Base-by-base conservation (phyloP, 2,329 filamentous ascomycete species). In the Thelonectria discophora region DNA sequence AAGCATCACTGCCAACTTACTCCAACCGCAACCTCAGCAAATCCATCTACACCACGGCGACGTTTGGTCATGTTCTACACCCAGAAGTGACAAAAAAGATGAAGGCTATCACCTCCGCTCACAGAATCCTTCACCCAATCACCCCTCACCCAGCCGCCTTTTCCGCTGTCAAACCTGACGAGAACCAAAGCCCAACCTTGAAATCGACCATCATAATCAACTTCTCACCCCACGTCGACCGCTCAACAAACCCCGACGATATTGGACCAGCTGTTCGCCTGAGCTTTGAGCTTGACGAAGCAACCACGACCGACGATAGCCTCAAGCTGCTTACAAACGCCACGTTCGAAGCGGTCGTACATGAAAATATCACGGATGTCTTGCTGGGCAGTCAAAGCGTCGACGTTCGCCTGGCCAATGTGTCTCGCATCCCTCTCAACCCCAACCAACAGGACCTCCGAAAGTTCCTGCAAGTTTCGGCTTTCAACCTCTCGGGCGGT, bases 31-130 rank as follows among this genome's bases (percentile, higher is more conserved):
- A 50, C 18, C 8, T 5, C 24, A 55, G 43, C 24, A 40, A 34
- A 39, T 39, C 11, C 3, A 39, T 39, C 37, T 39, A 67, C 6
- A 79, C 80, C 1, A 72, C 69, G 3, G 83, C 83, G 11, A 75
- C 77, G 3, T 87, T 87, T 65, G 85, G 85, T 17, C 81, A 84
- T 55, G 64, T 86, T 34, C 77, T 87, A 0, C 80, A 82, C 61
- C 37, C 43, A 9, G 46, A 55, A 6, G 24, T 40, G 12, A 37
- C 49, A n/a, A 30, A 21, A 10, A 39, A 45, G 0, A 42, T 40
- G 20, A 30, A 34, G 10, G 7, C 32, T 11, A 56, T 64, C 30
- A n/a, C 43, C 11, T 62, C 65, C 15, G 49, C 39, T 13, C 65
- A 66, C 5, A 80, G 79, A 48, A 74, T 81, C 47, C 78, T 87